Conservation (phyloP, 257 asterid species). For the Scutellaria baicalensis region DNA sequence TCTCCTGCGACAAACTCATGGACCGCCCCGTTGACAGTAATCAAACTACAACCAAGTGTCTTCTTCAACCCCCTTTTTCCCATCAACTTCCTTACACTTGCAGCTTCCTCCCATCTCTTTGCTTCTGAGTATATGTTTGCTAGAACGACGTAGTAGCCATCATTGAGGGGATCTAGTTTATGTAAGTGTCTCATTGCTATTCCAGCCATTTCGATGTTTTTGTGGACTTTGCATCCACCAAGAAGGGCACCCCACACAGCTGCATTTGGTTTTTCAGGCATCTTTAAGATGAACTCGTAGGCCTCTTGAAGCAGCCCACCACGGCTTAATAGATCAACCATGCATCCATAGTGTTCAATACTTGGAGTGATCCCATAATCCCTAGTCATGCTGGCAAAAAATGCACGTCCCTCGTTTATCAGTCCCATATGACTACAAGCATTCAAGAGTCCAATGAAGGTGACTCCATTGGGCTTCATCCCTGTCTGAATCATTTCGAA, state of each 20-base stretch:
- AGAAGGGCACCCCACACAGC: slow-evolving; percentile 75
- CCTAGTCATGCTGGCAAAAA: slow-evolving; percentile 46
- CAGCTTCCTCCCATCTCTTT: slow-evolving; percentile 33
- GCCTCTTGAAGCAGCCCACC: slow-evolving; percentile 61
- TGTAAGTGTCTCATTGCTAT: slow-evolving; percentile 36
- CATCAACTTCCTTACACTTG: slow-evolving; percentile 50
- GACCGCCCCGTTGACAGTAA: slow-evolving; percentile 29
- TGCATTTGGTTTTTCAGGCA: slow-evolving; percentile 52
- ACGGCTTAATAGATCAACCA: slow-evolving; percentile 71
- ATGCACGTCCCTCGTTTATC: slow-evolving; percentile 36
- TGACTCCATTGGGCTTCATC: slow-evolving; percentile 50
- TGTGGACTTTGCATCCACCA: slow-evolving; percentile 64
- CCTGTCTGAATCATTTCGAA: slow-evolving; percentile 40
- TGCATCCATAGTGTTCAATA: slow-evolving; percentile 72
- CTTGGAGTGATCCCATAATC: slow-evolving; percentile 38
- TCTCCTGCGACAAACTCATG: slow-evolving; percentile 76
- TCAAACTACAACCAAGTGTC: slow-evolving; percentile 46
- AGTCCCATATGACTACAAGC: slow-evolving; percentile 72
- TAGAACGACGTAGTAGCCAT: slow-evolving; percentile 52
- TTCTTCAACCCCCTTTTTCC: slow-evolving; percentile 41
- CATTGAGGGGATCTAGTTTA: slow-evolving; percentile 38
- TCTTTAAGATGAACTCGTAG: slow-evolving; percentile 30
- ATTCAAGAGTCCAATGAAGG: slow-evolving; percentile 55
- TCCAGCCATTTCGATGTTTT: slow-evolving; percentile 52
- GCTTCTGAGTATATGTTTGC: slow-evolving; percentile 46